Percentiles rank a stretch among this genome's conserved stretches.
Evolutionary conservation across 1,284 basidiomycete species (phyloP).

Genomic region (Lignosus rhinocerotis): DNA sequence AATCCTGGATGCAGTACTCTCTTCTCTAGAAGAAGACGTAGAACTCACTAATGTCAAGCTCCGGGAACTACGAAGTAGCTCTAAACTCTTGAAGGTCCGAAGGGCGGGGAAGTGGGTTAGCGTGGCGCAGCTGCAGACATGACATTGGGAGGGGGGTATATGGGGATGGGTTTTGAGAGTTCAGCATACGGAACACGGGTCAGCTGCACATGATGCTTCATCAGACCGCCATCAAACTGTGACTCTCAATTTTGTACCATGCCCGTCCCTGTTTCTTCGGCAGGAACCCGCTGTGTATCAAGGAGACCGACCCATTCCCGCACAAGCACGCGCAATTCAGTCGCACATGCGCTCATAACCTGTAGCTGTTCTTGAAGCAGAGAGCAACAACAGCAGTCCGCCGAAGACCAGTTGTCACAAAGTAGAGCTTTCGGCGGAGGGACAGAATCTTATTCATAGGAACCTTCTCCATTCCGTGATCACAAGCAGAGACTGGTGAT

Average conservation of each 20-base stretch:
- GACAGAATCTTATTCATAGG: too few relatives aligned
- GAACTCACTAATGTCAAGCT: slow-evolving; percentile 7
- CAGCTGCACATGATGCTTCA: slow-evolving; percentile 12
- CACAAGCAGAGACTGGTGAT: not conserved
- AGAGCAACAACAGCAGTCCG: too few relatives aligned
- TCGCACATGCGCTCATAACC: too few relatives aligned
- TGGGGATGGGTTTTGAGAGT: not conserved
- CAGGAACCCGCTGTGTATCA: too few relatives aligned
- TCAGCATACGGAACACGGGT: not conserved
- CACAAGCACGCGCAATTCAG: too few relatives aligned
- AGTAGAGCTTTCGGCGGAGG: too few relatives aligned
- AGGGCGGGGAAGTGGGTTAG: slow-evolving; percentile 5
- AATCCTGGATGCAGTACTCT: not conserved
- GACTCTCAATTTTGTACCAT: too few relatives aligned
- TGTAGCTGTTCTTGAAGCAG: too few relatives aligned
- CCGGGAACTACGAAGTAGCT: slow-evolving; percentile 7
- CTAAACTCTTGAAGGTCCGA: slow-evolving; percentile 1
- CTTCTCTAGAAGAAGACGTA: not conserved
- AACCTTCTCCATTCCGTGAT: not conserved
- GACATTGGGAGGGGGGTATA: not conserved
- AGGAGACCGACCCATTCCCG: too few relatives aligned
- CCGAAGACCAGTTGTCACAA: too few relatives aligned
- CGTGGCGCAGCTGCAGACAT: slow-evolving; percentile 1
- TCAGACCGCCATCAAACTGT: slow-evolving; percentile 1
- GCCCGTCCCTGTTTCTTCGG: not conserved